These are phyloP conservation scores for Teunomyces cretensis DNA, from an alignment of 805 yeast species.

Conservation along the genomic window DNA sequence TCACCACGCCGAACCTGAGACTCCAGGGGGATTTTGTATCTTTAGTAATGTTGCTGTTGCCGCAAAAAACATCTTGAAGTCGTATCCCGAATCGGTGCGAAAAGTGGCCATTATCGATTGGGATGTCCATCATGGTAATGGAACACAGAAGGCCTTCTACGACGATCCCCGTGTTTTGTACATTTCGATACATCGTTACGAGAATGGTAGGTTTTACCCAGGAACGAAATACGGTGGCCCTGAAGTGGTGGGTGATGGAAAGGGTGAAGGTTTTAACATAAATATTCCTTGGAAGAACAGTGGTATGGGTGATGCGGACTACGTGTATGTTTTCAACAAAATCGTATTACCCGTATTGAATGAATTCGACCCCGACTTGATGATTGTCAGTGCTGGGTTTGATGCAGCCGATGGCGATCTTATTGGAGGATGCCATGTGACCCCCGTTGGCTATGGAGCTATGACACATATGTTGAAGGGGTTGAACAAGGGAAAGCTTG, in stretches of 20 bases:
- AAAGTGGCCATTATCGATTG: slow-evolving; percentile 86
- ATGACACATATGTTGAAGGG: slow-evolving; percentile 92
- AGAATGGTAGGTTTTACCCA: slow-evolving; percentile 89
- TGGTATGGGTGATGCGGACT: slow-evolving; percentile 95
- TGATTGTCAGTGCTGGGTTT: slow-evolving; percentile 91
- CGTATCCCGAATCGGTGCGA: slow-evolving; percentile 86
- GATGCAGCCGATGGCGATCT: slow-evolving; percentile 99
- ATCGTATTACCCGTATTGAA: slow-evolving; percentile 84
- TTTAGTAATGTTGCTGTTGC: slow-evolving; percentile 98
- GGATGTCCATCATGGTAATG: slow-evolving; percentile 99
- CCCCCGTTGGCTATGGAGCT: slow-evolving; percentile 94
- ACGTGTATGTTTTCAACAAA: slow-evolving; percentile 83
- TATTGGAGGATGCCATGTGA: slow-evolving; percentile 93
- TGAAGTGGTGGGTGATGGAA: slow-evolving; percentile 79
- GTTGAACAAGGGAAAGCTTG: slow-evolving; percentile 82
- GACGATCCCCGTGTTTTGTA: slow-evolving; percentile 89
- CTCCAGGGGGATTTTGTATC: slow-evolving; percentile 95
- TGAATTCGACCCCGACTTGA: slow-evolving; percentile 91
- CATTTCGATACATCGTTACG: slow-evolving; percentile 89
- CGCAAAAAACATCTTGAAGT: slow-evolving; percentile 75
- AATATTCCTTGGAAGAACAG: slow-evolving; percentile 92
- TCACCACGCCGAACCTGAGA: slow-evolving; percentile 97
- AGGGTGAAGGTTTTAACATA: slow-evolving; percentile 83
- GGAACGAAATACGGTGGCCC: slow-evolving; percentile 86
- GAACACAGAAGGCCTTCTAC: slow-evolving; percentile 90